Conservation (phyloP, 2,329 filamentous ascomycete genomes). For the Massarina eburnea region DNA sequence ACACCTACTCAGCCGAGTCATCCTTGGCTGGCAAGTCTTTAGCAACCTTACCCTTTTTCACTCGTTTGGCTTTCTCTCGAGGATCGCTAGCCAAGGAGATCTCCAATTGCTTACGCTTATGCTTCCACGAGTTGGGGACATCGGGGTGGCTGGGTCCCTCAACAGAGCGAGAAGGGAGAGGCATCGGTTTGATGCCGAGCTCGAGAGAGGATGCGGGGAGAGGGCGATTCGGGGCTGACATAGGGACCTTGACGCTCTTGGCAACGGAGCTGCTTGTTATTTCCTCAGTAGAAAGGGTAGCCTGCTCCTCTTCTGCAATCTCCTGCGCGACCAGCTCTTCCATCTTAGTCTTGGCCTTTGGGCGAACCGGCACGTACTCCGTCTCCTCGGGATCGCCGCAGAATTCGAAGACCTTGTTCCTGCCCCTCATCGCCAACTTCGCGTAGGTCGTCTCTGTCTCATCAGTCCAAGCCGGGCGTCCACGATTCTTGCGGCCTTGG, state of each 20-base stretch:
- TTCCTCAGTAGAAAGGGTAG: too few relatives aligned
- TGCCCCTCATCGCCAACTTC: conserved; percentile 12
- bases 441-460: conserved; percentile 11
- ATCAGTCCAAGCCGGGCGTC: conserved; percentile 35
- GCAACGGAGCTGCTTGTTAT: neutral
- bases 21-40: too few relatives aligned
- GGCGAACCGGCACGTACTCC: conserved; percentile 11
- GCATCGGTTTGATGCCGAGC: neutral
- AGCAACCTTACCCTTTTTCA: neutral
- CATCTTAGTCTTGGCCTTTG: conserved; percentile 3
- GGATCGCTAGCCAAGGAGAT: neutral
- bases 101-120: neutral
- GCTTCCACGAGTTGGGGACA: neutral
- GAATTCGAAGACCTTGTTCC: conserved; percentile 13
- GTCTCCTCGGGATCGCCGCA: conserved; percentile 8
- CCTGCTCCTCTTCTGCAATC: neutral
- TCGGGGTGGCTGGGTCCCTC: neutral
- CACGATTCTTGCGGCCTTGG: conserved; percentile 40
- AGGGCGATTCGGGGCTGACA: neutral
- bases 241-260: neutral
- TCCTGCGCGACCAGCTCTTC: conserved; percentile 3
- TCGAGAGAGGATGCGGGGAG: neutral
- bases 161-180: neutral
- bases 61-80: neutral
- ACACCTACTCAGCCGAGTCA: too few relatives aligned